Conservation (phyloP, 371 early-diverging fungal species). For the Chytridiales sp. region DNA sequence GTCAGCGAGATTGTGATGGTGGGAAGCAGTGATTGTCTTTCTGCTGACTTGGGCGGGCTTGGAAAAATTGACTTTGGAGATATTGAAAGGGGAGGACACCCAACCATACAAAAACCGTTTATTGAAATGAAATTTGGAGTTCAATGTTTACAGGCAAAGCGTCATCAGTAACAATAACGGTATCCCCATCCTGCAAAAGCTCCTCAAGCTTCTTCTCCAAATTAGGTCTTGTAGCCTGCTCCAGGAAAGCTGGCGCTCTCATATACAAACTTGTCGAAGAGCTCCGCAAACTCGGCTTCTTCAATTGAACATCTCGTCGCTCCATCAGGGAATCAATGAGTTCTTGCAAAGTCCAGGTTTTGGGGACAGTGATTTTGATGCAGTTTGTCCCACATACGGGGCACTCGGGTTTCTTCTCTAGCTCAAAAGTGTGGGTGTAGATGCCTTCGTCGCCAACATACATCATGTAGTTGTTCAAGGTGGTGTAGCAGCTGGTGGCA, state of each 20-base stretch:
- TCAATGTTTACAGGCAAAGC: conserved; percentile 55
- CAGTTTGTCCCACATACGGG: conserved; percentile 78
- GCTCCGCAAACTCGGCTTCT: conserved; percentile 70
- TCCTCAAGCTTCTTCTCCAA: conserved; percentile 61
- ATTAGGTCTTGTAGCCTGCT: conserved; percentile 71
- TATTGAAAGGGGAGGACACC: no score
- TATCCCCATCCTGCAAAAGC: conserved; percentile 59
- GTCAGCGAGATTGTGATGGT: no score
- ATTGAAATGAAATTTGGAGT: no score
- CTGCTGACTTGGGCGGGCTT: no score
- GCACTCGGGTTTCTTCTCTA: conserved; percentile 82
- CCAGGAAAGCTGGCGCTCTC: conserved; percentile 73
- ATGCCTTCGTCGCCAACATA: conserved; percentile 89
- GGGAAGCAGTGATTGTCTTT: no score
- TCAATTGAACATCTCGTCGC: conserved; percentile 73
- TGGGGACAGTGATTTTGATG: conserved; percentile 12
- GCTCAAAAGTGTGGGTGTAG: conserved; percentile 87
- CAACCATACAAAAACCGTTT: no score
- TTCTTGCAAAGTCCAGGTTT: conserved; percentile 48
- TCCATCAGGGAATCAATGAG: conserved; percentile 74
- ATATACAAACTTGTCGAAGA: conserved; percentile 68
- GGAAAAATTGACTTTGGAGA: no score
- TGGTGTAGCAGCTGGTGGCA: conserved; percentile 70
- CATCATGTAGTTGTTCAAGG: conserved; percentile 92
- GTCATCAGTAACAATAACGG: conserved; percentile 73